Conservation (phyloP, 768 basidiomycete species). For the Boletus barrowsii region DNA sequence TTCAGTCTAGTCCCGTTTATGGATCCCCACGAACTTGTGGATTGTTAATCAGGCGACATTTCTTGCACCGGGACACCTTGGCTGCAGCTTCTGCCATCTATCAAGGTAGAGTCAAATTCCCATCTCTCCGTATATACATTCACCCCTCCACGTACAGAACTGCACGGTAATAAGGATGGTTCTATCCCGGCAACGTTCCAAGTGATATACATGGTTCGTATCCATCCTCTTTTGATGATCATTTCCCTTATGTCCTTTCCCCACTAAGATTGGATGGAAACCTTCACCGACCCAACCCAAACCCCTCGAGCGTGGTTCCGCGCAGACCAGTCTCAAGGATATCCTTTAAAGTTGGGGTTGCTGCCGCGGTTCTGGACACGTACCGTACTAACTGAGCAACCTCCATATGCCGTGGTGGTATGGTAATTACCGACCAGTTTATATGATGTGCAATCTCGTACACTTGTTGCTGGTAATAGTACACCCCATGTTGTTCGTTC, state of each 20-base stretch:
- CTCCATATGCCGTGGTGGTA: neutral
- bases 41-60: conserved; percentile 48
- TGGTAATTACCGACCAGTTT: neutral
- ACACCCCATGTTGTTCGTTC: neutral
- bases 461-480: neutral
- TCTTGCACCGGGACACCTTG: conserved; percentile 80
- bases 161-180: conserved; percentile 84
- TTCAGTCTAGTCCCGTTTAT: neutral
- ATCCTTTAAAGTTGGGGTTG: conserved; percentile 37
- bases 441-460: neutral
- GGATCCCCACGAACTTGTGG: neutral
- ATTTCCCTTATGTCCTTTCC: neutral
- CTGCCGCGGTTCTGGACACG: neutral
- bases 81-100: conserved; percentile 93
- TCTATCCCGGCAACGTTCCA: conserved; percentile 93
- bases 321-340: conserved; percentile 58
- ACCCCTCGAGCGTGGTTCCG: conserved; percentile 62
- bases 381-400: neutral
- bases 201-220: conserved; percentile 83
- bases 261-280: conserved; percentile 77
- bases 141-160: conserved; percentile 44
- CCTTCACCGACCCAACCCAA: conserved; percentile 65
- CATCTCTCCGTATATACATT: neutral
- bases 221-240: neutral
- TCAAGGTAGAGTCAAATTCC: conserved; percentile 52